These are phyloP conservation scores for Metschnikowia anglica DNA, from an alignment of 805 yeast genomes.

Conservation along the genomic window DNA sequence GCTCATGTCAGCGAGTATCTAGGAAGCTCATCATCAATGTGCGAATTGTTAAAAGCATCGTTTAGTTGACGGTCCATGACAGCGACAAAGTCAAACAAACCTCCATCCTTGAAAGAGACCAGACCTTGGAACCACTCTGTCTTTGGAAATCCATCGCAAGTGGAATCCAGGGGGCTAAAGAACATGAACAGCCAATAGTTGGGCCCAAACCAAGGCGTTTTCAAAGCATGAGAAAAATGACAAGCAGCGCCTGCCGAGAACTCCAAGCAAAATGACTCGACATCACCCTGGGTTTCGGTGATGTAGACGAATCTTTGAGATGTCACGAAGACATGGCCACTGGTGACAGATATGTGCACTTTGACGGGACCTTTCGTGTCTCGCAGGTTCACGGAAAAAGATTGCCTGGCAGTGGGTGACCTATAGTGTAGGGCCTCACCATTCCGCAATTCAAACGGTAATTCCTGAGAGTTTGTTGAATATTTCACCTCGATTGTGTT, in stretches of 20 bases:
- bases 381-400: conserved; percentile 27
- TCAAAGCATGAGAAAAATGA: conserved; percentile 40
- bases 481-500: conserved; percentile 10
- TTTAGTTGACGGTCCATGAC: conserved; percentile 33
- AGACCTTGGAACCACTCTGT: conserved; percentile 38
- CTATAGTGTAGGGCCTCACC: conserved; percentile 21
- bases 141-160: conserved; percentile 42
- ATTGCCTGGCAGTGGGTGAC: conserved; percentile 28
- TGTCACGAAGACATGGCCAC: conserved; percentile 45
- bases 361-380: conserved; percentile 10
- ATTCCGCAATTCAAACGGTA: conserved; percentile 20
- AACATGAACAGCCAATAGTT: conserved; percentile 48
- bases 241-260: conserved; percentile 26
- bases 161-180: conserved; percentile 30
- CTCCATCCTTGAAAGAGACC: conserved; percentile 48
- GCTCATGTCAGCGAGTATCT: conserved; percentile 27
- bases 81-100: conserved; percentile 43
- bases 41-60: conserved; percentile 35
- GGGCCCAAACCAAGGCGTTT: conserved; percentile 55
- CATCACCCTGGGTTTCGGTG: conserved; percentile 41
- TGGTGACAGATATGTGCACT: conserved; percentile 32
- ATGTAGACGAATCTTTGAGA: conserved; percentile 42
- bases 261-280: conserved; percentile 41
- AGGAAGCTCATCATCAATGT: conserved; percentile 48
- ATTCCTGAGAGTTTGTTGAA: neutral